These are phyloP conservation scores for Aspergillus carbonarius DNA, from an alignment of 2,329 filamentous ascomycete genomes.

Conservation along the genomic window DNA sequence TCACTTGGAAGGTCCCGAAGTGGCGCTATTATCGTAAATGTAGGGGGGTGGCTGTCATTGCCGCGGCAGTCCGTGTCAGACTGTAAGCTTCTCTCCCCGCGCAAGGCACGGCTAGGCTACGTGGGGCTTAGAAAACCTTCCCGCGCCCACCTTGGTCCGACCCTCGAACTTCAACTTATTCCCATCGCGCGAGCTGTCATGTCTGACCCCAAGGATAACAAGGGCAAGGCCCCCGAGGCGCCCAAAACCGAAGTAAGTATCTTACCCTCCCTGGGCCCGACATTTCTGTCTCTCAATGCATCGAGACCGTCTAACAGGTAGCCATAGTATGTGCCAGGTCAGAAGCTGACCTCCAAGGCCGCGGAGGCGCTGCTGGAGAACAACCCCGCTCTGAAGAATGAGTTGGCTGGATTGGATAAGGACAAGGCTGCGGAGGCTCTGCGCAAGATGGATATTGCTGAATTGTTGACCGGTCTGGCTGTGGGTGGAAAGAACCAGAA, in stretches of 20 bases:
- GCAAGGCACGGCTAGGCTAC: slow-evolving; percentile 21
- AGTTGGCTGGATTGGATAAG: slow-evolving; percentile 70
- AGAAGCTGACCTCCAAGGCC: slow-evolving; percentile 39
- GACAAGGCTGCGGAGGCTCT: slow-evolving; percentile 56
- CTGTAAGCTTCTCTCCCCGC: not conserved
- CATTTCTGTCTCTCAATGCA: not conserved
- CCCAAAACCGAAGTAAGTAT: slow-evolving; percentile 15
- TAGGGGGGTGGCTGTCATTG: not conserved
- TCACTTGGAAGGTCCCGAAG: not conserved
- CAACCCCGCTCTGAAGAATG: slow-evolving; percentile 65
- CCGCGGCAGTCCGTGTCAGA: not conserved
- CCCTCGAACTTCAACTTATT: slow-evolving; percentile 12
- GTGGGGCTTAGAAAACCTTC: slow-evolving; percentile 30
- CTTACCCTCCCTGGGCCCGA: not conserved
- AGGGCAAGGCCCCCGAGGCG: slow-evolving; percentile 33
- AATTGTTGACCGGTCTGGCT: slow-evolving; percentile 57
- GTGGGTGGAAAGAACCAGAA: slow-evolving; percentile 84
- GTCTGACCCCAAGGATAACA: slow-evolving; percentile 35
- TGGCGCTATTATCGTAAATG: not conserved
- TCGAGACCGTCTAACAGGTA: slow-evolving; percentile 20
- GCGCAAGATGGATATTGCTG: slow-evolving; percentile 48
- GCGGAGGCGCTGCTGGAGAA: slow-evolving; percentile 44
- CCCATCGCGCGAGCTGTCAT: slow-evolving; percentile 24
- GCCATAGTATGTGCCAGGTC: slow-evolving; percentile 24
- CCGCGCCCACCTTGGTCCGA: slow-evolving; percentile 17